Conservation (phyloP, 345 rosid genomes). For the Odontarrhena argentea region DNA sequence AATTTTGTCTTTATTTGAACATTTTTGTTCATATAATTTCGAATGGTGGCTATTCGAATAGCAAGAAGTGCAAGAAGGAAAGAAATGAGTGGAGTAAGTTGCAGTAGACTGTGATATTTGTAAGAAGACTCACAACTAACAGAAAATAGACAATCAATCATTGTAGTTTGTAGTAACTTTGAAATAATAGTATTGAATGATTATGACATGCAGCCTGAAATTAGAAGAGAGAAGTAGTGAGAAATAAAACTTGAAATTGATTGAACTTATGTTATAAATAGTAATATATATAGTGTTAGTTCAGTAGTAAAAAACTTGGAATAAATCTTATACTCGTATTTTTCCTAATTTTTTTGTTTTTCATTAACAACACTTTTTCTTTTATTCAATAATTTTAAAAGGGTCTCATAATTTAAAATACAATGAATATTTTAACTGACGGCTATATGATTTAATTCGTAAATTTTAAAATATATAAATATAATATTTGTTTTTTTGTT, state of each 20-base stretch:
- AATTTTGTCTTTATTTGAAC: conserved; percentile 39
- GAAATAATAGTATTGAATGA: too few species aligned
- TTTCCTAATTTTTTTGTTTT: too few species aligned
- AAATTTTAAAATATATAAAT: too few species aligned
- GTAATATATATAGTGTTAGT: neutral
- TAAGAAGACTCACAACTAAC: neutral
- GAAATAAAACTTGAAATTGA: neutral
- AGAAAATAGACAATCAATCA: neutral
- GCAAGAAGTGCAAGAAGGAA: neutral
- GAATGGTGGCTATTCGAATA: conserved; percentile 23
- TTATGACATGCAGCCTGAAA: conserved; percentile 16
- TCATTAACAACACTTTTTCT: too few species aligned
- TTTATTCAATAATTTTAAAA: too few species aligned
- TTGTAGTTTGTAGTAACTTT: too few species aligned
- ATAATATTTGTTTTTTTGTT: too few species aligned
- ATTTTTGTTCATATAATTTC: conserved; percentile 20
- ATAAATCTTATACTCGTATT: too few species aligned
- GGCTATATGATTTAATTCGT: too few species aligned
- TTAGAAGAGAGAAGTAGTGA: neutral
- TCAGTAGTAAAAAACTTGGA: too few species aligned
- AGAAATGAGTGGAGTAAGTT: conserved; percentile 23
- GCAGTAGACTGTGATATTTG: conserved; percentile 5
- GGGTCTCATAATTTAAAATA: too few species aligned
- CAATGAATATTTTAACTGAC: too few species aligned
- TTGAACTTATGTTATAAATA: neutral